Evolutionary conservation across 2,329 filamentous ascomycete species (phyloP), one percentile per base, ranked within the genome.

Genomic region (Monosporascus sp.): DNA sequence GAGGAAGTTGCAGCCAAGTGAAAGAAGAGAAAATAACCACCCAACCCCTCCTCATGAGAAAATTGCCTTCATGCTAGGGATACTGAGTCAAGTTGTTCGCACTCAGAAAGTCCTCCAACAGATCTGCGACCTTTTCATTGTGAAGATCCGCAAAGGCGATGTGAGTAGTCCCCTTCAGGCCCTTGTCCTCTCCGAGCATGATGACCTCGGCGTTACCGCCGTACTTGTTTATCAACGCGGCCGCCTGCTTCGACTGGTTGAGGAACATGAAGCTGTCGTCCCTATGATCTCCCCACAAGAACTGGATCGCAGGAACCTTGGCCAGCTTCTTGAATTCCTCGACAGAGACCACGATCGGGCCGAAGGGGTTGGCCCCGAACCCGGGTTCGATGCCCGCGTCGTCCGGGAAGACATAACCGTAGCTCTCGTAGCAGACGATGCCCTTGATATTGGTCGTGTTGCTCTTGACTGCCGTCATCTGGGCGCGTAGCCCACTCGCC

Each of bases 361-460:
- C 62, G 41, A 63, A 64, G 0, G 58, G 58, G 7, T 44, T 14
- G 20, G 9, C 11, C 20, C 11, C 20, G 41, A 20, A 22, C 41
- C 41, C 41, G 41, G 41, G 7, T 14, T 44, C 63, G 47, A 65
- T 58, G 55, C 62, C 64, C 35, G 54, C 46, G 17, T 55, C 62
- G 47, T 64, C 63, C 1, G 63, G 63, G 26, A 61, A 64, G 7
- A 65, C 58, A 45, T 53, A 61, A 22, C 61, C 63, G 48, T 55
- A 61, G 48, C 58, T 55, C 51, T 65, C 63, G 46, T 65, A 65
- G 1, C 59, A 57, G 6, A 72, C 69, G 26, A 72, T 70, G 28
- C 60, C 70, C 56, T 68, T 68, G 55, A 70, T 70, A 41, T 69
- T 70, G 6, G 67, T 70, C 35, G 61, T 57, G 55, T 72, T 70